Evolutionary conservation across 176 grass and related monocot species (phyloP).

Genomic region (Aechmea fasciata): DNA sequence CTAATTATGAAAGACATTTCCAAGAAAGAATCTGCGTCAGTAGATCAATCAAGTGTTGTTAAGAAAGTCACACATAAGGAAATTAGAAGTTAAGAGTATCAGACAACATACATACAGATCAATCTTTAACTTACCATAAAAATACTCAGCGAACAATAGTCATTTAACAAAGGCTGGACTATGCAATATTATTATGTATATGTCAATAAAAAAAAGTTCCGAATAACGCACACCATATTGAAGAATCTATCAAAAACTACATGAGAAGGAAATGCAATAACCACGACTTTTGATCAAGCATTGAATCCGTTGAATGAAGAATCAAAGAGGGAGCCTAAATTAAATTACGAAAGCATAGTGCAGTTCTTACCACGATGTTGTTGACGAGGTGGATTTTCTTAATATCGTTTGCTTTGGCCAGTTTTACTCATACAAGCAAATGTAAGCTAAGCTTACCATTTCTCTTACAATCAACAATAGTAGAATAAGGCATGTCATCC

Average conservation of each 20-base stretch:
- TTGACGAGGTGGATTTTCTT: neutral
- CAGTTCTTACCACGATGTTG: too few species aligned
- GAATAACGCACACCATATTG: neutral
- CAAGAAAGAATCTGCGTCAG: neutral
- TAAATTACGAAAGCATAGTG: neutral
- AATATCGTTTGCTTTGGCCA: neutral
- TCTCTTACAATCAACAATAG: neutral
- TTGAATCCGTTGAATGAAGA: neutral
- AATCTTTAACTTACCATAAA: neutral
- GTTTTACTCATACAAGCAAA: neutral
- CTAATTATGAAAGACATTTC: conserved; percentile 22
- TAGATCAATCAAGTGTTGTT: too few species aligned
- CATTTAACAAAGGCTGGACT: neutral
- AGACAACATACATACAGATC: neutral
- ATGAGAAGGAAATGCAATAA: neutral
- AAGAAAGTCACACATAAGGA: too few species aligned
- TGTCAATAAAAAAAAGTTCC: neutral
- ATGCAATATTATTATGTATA: neutral
- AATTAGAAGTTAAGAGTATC: neutral
- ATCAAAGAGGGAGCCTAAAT: neutral
- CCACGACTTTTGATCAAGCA: neutral
- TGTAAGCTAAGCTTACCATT: neutral
- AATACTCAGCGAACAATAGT: neutral
- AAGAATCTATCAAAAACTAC: neutral
- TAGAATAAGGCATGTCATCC: neutral